Conservation (phyloP, 1,284 basidiomycete genomes). For the Sporisorium exsertum region DNA sequence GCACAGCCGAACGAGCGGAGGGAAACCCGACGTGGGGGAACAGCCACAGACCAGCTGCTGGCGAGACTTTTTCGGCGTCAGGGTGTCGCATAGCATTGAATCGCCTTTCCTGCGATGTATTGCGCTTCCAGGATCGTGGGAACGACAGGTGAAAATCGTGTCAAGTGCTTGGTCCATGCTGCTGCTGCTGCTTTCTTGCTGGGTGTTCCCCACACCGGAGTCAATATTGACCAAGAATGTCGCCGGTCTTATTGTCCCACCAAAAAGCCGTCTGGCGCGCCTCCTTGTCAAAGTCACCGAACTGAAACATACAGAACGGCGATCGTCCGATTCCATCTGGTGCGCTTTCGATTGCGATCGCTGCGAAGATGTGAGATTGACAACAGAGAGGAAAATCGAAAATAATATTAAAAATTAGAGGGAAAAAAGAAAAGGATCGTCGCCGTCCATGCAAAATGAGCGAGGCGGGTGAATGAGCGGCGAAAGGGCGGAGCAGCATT, state of each 20-base stretch:
- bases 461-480: background rate
- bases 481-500: background rate
- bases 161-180: background rate
- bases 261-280: too few species aligned
- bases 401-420: background rate
- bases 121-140: too few species aligned
- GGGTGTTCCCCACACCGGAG: conserved; percentile 5
- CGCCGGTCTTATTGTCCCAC: background rate
- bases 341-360: background rate
- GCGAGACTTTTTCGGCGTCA: too few species aligned
- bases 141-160: too few species aligned
- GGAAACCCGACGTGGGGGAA: background rate
- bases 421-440: background rate
- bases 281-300: conserved; percentile 2
- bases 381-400: background rate
- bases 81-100: too few species aligned
- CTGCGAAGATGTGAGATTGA: background rate
- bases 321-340: background rate
- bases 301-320: background rate
- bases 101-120: too few species aligned
- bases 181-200: too few species aligned
- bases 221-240: background rate
- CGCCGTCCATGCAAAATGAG: conserved; percentile 3
- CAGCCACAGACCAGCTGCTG: too few species aligned
- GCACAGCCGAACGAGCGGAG: background rate